These are phyloP conservation scores for Leptographium galeiforme DNA, from an alignment of 2,329 filamentous ascomycete species.

Conservation along the genomic window DNA sequence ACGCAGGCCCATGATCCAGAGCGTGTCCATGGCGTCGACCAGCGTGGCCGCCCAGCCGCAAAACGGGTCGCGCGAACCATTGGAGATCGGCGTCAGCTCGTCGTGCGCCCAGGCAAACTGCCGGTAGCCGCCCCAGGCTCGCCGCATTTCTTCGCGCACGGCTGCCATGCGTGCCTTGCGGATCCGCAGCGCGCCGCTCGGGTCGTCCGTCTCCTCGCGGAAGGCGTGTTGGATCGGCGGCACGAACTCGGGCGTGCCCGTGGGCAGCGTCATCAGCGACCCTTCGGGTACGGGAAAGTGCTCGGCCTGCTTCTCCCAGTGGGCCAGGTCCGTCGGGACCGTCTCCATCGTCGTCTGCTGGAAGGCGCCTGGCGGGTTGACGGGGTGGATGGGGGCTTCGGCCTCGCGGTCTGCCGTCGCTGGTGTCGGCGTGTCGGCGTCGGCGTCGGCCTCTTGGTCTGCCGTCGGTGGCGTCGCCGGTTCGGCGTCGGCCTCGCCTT, in stretches of 20 bases:
- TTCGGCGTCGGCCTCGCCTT: background rate
- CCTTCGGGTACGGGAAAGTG: conserved; percentile 62
- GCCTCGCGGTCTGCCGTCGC: background rate
- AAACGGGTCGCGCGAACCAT: conserved; percentile 62
- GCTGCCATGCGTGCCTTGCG: conserved; percentile 49
- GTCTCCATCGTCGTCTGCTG: background rate
- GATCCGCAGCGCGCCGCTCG: conserved; percentile 26
- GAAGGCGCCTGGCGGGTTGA: background rate
- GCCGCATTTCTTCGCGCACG: conserved; percentile 62
- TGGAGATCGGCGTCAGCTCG: conserved; percentile 64
- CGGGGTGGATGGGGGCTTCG: background rate
- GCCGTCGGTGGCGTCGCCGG: too few relatives aligned
- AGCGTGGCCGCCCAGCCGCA: conserved; percentile 84
- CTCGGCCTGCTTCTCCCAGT: conserved; percentile 65
- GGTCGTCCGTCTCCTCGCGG: conserved; percentile 46
- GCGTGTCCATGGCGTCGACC: conserved; percentile 68
- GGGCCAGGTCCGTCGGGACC: conserved; percentile 15
- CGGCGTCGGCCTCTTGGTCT: too few relatives aligned
- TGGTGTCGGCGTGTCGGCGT: background rate
- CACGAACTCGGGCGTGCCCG: conserved; percentile 53
- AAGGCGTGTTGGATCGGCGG: conserved; percentile 68
- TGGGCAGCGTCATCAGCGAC: conserved; percentile 64
- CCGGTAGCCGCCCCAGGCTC: conserved; percentile 74
- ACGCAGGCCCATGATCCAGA: conserved; percentile 75
- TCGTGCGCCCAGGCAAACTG: conserved; percentile 74